A percentile compares a stretch with the other conserved stretches of the same genome.
These are phyloP conservation scores for Penicillium bialowiezense DNA, from an alignment of 495 filamentous ascomycete genomes.

Conservation along the genomic window DNA sequence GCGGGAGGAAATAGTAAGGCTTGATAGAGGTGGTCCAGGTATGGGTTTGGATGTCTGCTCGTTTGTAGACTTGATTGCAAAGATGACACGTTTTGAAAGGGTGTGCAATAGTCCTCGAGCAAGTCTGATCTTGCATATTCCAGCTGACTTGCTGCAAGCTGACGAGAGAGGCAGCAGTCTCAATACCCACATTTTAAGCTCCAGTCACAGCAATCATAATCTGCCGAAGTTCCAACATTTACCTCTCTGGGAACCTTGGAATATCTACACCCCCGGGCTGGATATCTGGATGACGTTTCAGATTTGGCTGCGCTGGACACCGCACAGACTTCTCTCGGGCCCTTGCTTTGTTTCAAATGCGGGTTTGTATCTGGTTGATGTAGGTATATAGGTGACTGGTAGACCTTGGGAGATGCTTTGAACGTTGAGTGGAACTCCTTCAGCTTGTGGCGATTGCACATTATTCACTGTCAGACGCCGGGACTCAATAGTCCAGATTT, in stretches of 20 bases:
- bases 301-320: background rate
- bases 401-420: too few relatives aligned
- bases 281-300: slow-evolving; percentile 5
- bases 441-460: too few relatives aligned
- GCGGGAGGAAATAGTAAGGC: too few relatives aligned
- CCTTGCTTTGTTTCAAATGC: background rate
- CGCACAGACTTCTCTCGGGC: background rate
- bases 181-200: background rate
- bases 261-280: background rate
- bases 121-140: background rate
- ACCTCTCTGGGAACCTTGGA: background rate
- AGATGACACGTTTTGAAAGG: too few relatives aligned
- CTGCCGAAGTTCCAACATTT: background rate
- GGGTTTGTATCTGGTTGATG: background rate
- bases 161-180: background rate
- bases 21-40: too few relatives aligned
- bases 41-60: too few relatives aligned
- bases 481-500: too few relatives aligned
- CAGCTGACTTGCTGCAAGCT: background rate
- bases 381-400: background rate
- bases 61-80: too few relatives aligned
- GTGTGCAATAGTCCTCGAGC: too few relatives aligned
- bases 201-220: background rate
- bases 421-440: too few relatives aligned
- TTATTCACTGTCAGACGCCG: too few relatives aligned